Percentiles rank a stretch among this genome's conserved stretches.
Evolutionary conservation across 768 basidiomycete species (phyloP).

Genomic region (Podaxis sp.): DNA sequence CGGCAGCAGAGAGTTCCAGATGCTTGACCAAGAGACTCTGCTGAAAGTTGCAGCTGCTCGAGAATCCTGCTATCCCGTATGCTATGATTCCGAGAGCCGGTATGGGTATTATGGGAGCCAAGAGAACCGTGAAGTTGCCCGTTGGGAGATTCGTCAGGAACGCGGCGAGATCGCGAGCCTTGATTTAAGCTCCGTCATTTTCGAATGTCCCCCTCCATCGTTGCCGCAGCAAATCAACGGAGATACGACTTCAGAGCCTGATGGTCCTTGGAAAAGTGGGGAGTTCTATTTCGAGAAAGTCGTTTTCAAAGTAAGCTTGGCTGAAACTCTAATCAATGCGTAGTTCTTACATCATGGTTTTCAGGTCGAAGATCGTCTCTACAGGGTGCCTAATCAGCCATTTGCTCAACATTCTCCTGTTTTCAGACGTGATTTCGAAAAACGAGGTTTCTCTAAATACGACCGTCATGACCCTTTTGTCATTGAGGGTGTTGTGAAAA

Average conservation of each 20-base stretch:
- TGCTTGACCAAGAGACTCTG: neutral
- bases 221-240: neutral
- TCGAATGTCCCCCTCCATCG: neutral
- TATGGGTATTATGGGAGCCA: neutral
- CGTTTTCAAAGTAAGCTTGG: slow-evolving; percentile 9
- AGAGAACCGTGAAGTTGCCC: neutral
- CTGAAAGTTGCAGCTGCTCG: neutral
- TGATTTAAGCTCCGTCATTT: neutral
- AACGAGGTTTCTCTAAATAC: slow-evolving; percentile 1
- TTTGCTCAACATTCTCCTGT: slow-evolving; percentile 4
- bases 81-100: neutral
- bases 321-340: neutral
- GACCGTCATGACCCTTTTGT: slow-evolving; percentile 4
- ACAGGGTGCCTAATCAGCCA: slow-evolving; percentile 6
- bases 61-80: slow-evolving; percentile 6
- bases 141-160: neutral
- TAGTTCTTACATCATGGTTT: neutral
- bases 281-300: slow-evolving; percentile 12
- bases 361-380: slow-evolving; percentile 3
- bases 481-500: neutral
- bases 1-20: neutral
- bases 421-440: slow-evolving; percentile 4
- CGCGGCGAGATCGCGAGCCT: neutral
- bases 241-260: neutral
- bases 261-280: neutral